These are phyloP conservation scores for Pleurotus sapidus DNA, from an alignment of 768 basidiomycete genomes.

Conservation along the genomic window DNA sequence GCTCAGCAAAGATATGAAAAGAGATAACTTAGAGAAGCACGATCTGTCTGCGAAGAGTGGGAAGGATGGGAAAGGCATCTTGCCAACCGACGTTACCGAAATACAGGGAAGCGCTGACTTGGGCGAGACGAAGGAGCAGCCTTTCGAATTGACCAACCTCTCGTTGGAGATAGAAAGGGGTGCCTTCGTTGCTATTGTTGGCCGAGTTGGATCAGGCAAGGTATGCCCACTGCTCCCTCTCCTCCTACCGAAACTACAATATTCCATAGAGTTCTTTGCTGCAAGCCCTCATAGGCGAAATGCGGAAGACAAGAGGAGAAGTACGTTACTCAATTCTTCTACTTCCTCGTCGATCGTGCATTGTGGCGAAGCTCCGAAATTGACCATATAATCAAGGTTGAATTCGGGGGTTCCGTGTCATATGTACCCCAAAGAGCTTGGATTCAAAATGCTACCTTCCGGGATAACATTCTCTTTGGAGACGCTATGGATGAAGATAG, in stretches of 20 bases:
- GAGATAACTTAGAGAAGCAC: constrained; percentile 13
- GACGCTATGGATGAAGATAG: constrained; percentile 55
- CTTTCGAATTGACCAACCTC: constrained; percentile 48
- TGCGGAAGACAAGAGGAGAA: constrained; percentile 56
- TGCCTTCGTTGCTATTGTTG: constrained; percentile 68
- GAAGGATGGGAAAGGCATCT: constrained; percentile 11
- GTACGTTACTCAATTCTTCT: constrained; percentile 25
- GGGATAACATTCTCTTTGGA: constrained; percentile 76
- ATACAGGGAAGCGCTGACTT: constrained; percentile 10
- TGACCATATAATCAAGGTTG: constrained; percentile 27
- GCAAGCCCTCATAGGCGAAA: constrained; percentile 62
- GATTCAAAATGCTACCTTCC: constrained; percentile 67
- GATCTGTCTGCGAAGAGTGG: constrained; percentile 14
- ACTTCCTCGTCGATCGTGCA: not conserved
- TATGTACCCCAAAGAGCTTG: constrained; percentile 63
- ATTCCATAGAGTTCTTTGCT: constrained; percentile 47
- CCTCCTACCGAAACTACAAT: not conserved
- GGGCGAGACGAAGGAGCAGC: constrained; percentile 34
- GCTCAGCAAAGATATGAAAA: constrained; percentile 6
- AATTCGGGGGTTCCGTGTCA: constrained; percentile 52
- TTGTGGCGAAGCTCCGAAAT: not conserved
- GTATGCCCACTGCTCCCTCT: constrained; percentile 19
- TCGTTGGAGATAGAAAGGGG: constrained; percentile 47
- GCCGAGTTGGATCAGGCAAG: constrained; percentile 74
- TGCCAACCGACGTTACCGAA: constrained; percentile 4